Evolutionary conservation across 2,329 filamentous ascomycete species (phyloP).

Genomic region (Fusarium drepaniforme): DNA sequence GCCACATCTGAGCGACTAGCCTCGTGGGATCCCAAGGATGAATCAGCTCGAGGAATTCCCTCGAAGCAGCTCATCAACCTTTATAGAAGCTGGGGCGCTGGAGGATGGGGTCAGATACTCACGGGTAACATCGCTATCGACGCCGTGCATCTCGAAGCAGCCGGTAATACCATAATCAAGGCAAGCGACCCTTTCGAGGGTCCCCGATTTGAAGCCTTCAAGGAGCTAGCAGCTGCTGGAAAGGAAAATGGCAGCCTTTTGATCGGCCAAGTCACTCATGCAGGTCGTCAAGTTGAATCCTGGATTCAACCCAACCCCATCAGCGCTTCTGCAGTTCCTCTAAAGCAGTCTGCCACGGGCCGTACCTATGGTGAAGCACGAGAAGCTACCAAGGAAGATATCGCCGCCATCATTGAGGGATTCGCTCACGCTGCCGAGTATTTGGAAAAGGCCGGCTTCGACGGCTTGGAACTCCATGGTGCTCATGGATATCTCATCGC

Average conservation of each 20-base stretch:
- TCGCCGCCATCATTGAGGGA: slow-evolving; percentile 22
- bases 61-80: slow-evolving; percentile 27
- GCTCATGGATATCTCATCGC: slow-evolving; percentile 59
- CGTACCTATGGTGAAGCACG: slow-evolving; percentile 48
- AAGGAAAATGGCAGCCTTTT: slow-evolving; percentile 24
- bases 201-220: slow-evolving; percentile 25
- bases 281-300: slow-evolving; percentile 31
- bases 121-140: slow-evolving; percentile 32
- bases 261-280: slow-evolving; percentile 29
- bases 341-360: slow-evolving; percentile 67
- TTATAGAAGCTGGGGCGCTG: slow-evolving; percentile 30
- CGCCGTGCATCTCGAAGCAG: slow-evolving; percentile 23
- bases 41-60: slow-evolving; percentile 29
- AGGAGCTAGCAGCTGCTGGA: slow-evolving; percentile 18
- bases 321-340: slow-evolving; percentile 68
- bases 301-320: slow-evolving; percentile 33
- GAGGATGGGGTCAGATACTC: slow-evolving; percentile 26
- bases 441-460: slow-evolving; percentile 42
- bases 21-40: slow-evolving; percentile 27
- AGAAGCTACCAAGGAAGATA: slow-evolving; percentile 30
- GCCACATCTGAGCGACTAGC: slow-evolving; percentile 32
- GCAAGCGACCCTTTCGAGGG: slow-evolving; percentile 21
- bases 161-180: slow-evolving; percentile 19
- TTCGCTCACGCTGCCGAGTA: slow-evolving; percentile 57
- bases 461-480: slow-evolving; percentile 30